Conservation (phyloP, 805 yeast genomes). For the Barnettozyma wickerhamii region DNA sequence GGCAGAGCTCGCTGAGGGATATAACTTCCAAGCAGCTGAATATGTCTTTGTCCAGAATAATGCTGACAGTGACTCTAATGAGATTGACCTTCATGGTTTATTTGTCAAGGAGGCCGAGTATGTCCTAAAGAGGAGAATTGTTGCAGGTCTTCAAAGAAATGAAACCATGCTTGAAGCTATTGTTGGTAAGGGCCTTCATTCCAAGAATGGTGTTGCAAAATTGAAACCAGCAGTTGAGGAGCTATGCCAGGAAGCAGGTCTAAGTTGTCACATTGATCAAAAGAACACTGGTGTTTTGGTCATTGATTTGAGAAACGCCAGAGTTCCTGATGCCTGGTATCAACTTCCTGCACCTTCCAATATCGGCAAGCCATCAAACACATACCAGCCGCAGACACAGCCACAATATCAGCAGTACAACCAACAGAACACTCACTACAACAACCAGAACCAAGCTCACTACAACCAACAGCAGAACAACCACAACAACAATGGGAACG, state of each 20-base stretch:
- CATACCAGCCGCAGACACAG: constrained; percentile 29
- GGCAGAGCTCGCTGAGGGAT: constrained; percentile 55
- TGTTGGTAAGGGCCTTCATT: constrained; percentile 91
- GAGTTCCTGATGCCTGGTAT: constrained; percentile 37
- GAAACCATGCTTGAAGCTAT: constrained; percentile 72
- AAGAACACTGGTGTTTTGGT: constrained; percentile 79
- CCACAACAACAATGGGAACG: constrained; percentile 14
- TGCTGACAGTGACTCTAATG: constrained; percentile 77
- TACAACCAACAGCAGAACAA: constrained; percentile 18
- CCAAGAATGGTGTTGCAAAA: constrained; percentile 77
- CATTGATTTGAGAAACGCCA: constrained; percentile 53
- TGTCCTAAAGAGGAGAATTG: constrained; percentile 67
- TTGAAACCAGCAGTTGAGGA: constrained; percentile 85
- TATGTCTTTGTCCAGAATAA: constrained; percentile 86
- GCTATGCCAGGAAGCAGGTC: constrained; percentile 61
- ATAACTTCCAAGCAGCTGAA: constrained; percentile 80
- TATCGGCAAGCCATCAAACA: constrained; percentile 26
- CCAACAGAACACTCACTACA: constrained; percentile 16
- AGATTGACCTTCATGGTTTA: constrained; percentile 90
- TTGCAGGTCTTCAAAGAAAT: constrained; percentile 51
- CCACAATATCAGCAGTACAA: constrained; percentile 22
- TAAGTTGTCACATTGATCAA: constrained; percentile 57
- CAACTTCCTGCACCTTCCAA: constrained; percentile 14
- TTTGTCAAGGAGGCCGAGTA: constrained; percentile 85
- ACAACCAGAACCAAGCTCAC: constrained; percentile 15